Base-by-base conservation (phyloP, 2,329 filamentous ascomycete genomes). In the Emericellopsis atlantica region DNA sequence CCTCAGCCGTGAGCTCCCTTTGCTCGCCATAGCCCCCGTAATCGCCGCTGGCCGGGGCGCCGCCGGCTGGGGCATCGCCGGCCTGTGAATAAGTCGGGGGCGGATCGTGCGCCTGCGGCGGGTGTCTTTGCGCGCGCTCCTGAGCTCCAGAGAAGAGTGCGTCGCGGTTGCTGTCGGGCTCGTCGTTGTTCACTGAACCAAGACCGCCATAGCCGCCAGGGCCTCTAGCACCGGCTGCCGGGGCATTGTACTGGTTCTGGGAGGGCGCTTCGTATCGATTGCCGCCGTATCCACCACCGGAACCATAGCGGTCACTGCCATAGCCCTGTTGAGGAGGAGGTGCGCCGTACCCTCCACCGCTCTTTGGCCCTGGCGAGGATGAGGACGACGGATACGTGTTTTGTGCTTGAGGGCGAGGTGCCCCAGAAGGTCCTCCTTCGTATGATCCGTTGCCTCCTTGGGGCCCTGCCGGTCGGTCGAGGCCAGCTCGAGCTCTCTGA, bases 1-100 rank as follows among this genome's bases (percentile, higher is more conserved):
- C 76, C 49, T 95, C 87, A 1, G 80, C 86, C 0, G 86, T 94
- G 48, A 95, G 65, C 57, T 94, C 77, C 37, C 85, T 76, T 44
- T 84, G 73, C 43, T 81, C 79, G 40, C 84, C 74, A 46, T 79
- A 78, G 11, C 54, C 54, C 31, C 51, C 54, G 24, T 46, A 48
- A 22, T 34, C 41, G 21, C 43, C 50, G 6, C 26, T 7, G 18
- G 37, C 50, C 15, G 47, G 44, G 14, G 48, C 53, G 18, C 8
- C 26, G 14, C 42, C 42, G 9, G 33, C 21, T n/a, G 47, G 44
- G 14, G 48, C 53, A 16, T 14, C 26, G 14, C 42, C 42, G 9
- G 33, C 21, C 15, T 43, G 33, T 6, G 42, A 39, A 21, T 42
- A 42, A n/a, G 40, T 34, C 10, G 41, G 42, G 5, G 39, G 42